Evolutionary conservation across 768 basidiomycete genomes (phyloP), one percentile per base, ranked within the genome.

Genomic region (Cubamyces sp.): DNA sequence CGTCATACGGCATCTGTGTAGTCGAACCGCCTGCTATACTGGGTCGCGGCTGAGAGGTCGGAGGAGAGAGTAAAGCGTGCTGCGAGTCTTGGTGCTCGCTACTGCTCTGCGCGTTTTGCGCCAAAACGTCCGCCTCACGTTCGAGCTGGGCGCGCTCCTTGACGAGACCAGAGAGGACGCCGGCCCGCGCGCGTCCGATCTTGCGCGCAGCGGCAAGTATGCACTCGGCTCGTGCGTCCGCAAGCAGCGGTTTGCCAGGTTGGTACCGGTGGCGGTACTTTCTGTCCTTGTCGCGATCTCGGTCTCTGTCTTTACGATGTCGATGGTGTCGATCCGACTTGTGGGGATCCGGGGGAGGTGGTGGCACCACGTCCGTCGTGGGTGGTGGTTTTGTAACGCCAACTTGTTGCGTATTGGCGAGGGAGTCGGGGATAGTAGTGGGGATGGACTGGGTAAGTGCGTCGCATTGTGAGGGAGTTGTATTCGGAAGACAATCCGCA

Each of bases 161-260:
- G 19, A 76, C 70, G 67, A 85, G 71, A 6, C 87, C 87, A 0
- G 84, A 80, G 21, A 86, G 70, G n/a, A 83, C 57, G 5, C 80
- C 80, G 0, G 85, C 82, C 8, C 89, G 82, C 56, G 84, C 79
- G 34, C 84, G 81, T 4, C 90, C 90, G 3, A 91, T 79, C 55
- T 77, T 85, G n/a, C 88, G 82, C 9, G 88, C 86, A 3, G 90
- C 90, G 14, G 89, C 75, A 1, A 92, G 77, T 12, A 91, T 74
- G 66, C 89, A 89, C 66, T 92, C 90, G 0, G 81, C 79, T 48
- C 87, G 82, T 4, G 90, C 91, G 63, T 92, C 91, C 1, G 87
- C 64, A 75, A 63, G 80, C 71, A 46, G 82, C 60, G 42, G 82
- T 70, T 39, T 68, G 5, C 45, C 7, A 42, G 28, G 16, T 9